Conservation (phyloP, 805 yeast genomes). For the Candida arabinofermentans region DNA sequence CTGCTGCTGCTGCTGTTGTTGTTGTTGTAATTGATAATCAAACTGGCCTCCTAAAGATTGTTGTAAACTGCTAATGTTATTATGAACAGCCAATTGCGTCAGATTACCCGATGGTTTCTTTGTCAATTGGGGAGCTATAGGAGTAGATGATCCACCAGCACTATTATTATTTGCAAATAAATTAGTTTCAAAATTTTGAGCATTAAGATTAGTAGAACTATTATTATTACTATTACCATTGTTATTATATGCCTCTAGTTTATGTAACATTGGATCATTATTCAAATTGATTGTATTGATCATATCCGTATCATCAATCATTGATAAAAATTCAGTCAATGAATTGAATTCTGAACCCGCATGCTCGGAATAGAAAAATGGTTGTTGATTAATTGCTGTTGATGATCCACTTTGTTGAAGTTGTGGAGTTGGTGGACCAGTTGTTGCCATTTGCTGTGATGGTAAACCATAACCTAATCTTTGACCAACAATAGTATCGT, state of each 20-base stretch:
- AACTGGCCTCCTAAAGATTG: slow-evolving; percentile 4
- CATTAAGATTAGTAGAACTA: slow-evolving; percentile 15
- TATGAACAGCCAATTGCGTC: slow-evolving; percentile 17
- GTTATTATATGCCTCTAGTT: slow-evolving; percentile 26
- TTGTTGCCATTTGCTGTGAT: not conserved
- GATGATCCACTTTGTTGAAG: slow-evolving; percentile 12
- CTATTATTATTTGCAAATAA: slow-evolving; percentile 7
- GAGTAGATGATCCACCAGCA: slow-evolving; percentile 1
- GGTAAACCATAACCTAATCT: not conserved
- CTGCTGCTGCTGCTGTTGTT: not conserved
- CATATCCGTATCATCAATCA: slow-evolving; percentile 83
- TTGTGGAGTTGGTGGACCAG: slow-evolving; percentile 1
- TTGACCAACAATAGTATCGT: no score
- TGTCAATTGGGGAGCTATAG: slow-evolving; percentile 7
- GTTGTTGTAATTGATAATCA: slow-evolving; percentile 1
- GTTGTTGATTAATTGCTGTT: slow-evolving; percentile 50
- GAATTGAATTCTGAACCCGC: slow-evolving; percentile 92
- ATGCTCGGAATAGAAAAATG: slow-evolving; percentile 83
- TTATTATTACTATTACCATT: slow-evolving; percentile 15
- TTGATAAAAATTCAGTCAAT: slow-evolving; percentile 79
- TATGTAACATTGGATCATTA: slow-evolving; percentile 35
- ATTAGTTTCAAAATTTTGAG: slow-evolving; percentile 12
- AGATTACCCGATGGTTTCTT: slow-evolving; percentile 11
- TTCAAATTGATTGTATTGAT: slow-evolving; percentile 38
- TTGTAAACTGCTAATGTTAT: slow-evolving; percentile 11